phyloP scores from a whole-genome alignment of 768 basidiomycete genomes.

The Suillus luteus region DNA sequence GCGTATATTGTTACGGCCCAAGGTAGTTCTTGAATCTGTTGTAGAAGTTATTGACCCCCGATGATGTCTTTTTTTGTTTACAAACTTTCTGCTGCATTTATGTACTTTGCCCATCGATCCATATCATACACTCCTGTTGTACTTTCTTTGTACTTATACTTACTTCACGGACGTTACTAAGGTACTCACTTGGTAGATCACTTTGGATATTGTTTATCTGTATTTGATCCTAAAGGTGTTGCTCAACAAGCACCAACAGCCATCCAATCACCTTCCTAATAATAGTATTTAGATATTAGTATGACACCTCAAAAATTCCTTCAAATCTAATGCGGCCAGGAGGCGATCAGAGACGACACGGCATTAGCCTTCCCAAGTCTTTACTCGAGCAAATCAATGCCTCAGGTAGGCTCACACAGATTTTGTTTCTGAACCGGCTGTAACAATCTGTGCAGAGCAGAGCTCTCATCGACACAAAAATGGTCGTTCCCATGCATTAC shows the following conservation, averaged over 20 bases:
- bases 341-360: constrained; percentile 21
- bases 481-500: constrained; percentile 33
- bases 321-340: constrained; percentile 11
- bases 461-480: constrained; percentile 11
- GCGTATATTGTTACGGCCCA: constrained; percentile 66
- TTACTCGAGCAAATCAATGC: constrained; percentile 29
- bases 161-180: constrained; percentile 18
- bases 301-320: constrained; percentile 1
- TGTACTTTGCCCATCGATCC: background rate
- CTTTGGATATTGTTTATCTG: constrained; percentile 11
- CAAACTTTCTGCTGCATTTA: constrained; percentile 1
- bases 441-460: constrained; percentile 12
- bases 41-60: constrained; percentile 48
- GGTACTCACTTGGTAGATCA: background rate
- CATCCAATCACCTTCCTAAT: constrained; percentile 1
- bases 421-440: background rate
- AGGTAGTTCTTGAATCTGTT: constrained; percentile 76
- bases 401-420: constrained; percentile 14
- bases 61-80: constrained; percentile 15
- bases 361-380: constrained; percentile 31
- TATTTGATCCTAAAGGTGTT: constrained; percentile 10
- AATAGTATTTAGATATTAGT: background rate
- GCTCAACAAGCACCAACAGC: constrained; percentile 4
- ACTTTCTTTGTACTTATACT: constrained; percentile 20
- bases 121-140: constrained; percentile 10